Evolutionary conservation across 2,329 filamentous ascomycete species (phyloP), one percentile per base, ranked within the genome.

Genomic region (Talaromyces verruculosus): DNA sequence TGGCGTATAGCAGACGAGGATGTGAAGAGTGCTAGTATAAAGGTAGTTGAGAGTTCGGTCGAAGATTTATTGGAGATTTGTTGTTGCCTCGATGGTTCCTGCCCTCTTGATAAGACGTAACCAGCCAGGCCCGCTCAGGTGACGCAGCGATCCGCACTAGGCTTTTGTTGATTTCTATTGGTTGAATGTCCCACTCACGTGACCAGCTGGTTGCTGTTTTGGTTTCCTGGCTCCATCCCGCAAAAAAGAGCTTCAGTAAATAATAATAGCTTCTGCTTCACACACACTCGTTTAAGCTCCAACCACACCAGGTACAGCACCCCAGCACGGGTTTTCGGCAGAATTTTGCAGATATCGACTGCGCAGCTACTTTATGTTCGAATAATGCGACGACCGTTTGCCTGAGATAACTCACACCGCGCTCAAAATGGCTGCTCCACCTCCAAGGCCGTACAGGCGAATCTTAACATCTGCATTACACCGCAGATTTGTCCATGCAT

Each of bases 391-490:
- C 63, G 65, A 66, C 30, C 22, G 47, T 25, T 62, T 53, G 33
- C 30, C 53, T 51, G 13, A 51, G n/a, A 60, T 49, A 61, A 63
- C n/a, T n/a, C 45, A 35, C 59, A 59, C 35, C 30, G 39, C 33
- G 62, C 57, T 51, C 65, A 76, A 67, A 68, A 80, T 80, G 78
- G 77, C 77, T 68, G 69, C 73, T 57, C 68, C 73, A 64, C 71
- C 71, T 72, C 78, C 77, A 67, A 76, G 80, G 70, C 80, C 78
- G 47, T 96, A 97, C 80, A 90, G 92, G 83, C 92, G 97, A 81
- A 96, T 96, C 78, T 82, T 97, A 71, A 96, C 94, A 68, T 93
- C 94, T 60, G 89, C 91, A 62, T 83, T 97, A 69, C 94, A 98
- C 78, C 86, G 91, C 73, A 88, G 93, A 73, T 98, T 97, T 79